Conservation (phyloP, 176 grass and related monocot genomes). For the Phragmites australis region DNA sequence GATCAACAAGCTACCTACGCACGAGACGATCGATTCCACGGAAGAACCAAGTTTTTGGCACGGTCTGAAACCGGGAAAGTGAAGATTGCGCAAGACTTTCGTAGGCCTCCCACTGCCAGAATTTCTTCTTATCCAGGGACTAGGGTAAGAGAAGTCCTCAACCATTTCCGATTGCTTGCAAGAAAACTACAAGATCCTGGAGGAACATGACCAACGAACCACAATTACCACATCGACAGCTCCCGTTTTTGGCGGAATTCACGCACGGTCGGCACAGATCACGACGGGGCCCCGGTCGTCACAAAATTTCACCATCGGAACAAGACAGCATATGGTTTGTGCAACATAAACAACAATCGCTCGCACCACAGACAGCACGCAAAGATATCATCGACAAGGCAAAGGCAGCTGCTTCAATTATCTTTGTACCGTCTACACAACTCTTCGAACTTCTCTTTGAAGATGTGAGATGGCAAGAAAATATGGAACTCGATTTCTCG, state of each 20-base stretch:
- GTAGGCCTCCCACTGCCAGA: neutral
- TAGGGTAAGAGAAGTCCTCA: no score
- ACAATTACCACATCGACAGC: no score
- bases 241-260: no score
- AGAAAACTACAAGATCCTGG: neutral
- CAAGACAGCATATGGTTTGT: neutral
- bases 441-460: constrained; percentile 37
- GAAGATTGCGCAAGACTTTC: neutral
- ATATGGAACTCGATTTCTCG: constrained; percentile 62
- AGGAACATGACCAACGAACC: neutral
- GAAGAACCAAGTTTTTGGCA: neutral
- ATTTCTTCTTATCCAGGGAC: no score
- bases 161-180: no score
- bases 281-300: no score
- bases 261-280: neutral
- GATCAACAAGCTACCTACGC: no score
- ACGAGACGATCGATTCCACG: no score
- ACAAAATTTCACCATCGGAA: neutral
- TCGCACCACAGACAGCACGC: neutral
- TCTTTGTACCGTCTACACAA: constrained; percentile 40
- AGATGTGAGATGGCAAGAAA: constrained; percentile 27
- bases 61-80: neutral
- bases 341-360: neutral
- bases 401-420: constrained; percentile 34
- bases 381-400: constrained; percentile 14